Percentiles rank a stretch among this genome's conserved stretches.
These are phyloP conservation scores for Colletotrichum sublineola DNA, from an alignment of 2,329 filamentous ascomycete species.

Conservation along the genomic window DNA sequence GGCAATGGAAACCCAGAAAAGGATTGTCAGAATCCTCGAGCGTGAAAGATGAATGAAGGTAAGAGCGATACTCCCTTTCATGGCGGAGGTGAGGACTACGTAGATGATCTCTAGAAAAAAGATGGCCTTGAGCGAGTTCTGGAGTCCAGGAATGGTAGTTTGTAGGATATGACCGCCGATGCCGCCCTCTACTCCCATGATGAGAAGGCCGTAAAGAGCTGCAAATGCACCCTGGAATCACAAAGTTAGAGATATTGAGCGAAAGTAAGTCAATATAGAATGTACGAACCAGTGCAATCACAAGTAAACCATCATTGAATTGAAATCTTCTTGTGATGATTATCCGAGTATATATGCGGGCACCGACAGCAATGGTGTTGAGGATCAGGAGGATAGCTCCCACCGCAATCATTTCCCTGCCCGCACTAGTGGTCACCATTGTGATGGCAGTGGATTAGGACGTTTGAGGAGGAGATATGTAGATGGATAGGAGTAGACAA, in stretches of 20 bases:
- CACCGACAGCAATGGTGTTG: slow-evolving; percentile 31
- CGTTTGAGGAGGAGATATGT: not conserved
- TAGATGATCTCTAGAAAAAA: slow-evolving; percentile 38
- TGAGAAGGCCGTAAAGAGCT: slow-evolving; percentile 24
- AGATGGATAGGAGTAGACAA: not conserved
- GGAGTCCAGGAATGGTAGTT: slow-evolving; percentile 5
- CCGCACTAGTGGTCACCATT: slow-evolving; percentile 14
- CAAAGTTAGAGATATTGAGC: not conserved
- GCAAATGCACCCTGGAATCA: slow-evolving; percentile 17
- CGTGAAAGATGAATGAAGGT: slow-evolving; percentile 35
- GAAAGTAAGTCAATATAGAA: too few relatives aligned
- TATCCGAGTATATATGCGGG: slow-evolving; percentile 29
- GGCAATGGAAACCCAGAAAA: slow-evolving; percentile 33
- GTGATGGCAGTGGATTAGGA: not conserved
- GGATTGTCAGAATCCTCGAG: slow-evolving; percentile 13
- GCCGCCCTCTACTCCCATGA: slow-evolving; percentile 25
- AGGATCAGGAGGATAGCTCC: slow-evolving; percentile 23
- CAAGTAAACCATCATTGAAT: slow-evolving; percentile 15
- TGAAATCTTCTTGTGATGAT: slow-evolving; percentile 5
- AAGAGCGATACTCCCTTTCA: slow-evolving; percentile 37
- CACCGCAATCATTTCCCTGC: slow-evolving; percentile 17
- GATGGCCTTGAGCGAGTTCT: slow-evolving; percentile 8
- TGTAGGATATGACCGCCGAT: slow-evolving; percentile 15
- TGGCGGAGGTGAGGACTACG: slow-evolving; percentile 34
- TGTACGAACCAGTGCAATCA: slow-evolving; percentile 20